Conservation (phyloP, 2,329 filamentous ascomycete genomes). For the Cladosporium sp. region DNA sequence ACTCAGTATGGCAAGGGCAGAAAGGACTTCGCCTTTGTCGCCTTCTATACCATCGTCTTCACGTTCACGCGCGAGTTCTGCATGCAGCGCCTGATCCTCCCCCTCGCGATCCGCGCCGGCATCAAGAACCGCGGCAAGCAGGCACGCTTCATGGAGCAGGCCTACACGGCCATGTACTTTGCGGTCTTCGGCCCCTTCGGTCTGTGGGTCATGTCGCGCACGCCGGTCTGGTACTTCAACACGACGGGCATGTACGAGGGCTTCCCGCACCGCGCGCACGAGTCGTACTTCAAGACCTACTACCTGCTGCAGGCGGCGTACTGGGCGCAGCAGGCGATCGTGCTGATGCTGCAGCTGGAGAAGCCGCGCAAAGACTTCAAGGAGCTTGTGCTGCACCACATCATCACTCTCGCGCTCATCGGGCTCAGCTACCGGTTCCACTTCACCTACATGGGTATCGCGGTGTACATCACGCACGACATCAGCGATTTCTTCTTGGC, state of each 20-base stretch:
- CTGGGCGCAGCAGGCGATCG: conserved; percentile 91
- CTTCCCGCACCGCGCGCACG: conserved; percentile 78
- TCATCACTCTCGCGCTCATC: conserved; percentile 81
- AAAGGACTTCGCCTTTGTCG: conserved; percentile 79
- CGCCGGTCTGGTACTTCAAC: conserved; percentile 96
- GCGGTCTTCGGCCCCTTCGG: conserved; percentile 73
- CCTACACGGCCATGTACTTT: conserved; percentile 92
- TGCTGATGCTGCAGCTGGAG: conserved; percentile 78
- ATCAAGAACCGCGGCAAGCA: conserved; percentile 72
- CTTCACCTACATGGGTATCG: conserved; percentile 90
- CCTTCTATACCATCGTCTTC: conserved; percentile 82
- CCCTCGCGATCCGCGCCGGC: conserved; percentile 63
- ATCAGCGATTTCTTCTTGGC: conserved; percentile 94
- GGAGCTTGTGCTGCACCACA: conserved; percentile 85
- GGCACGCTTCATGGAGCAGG: conserved; percentile 89
- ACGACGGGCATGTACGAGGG: conserved; percentile 81
- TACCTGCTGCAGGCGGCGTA: conserved; percentile 92
- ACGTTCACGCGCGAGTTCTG: conserved; percentile 93
- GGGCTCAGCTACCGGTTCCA: conserved; percentile 88
- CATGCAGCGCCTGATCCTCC: conserved; percentile 83
- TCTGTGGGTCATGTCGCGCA: conserved; percentile 82
- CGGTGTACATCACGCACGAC: conserved; percentile 91
- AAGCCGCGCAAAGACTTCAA: conserved; percentile 93
- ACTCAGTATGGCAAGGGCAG: conserved; percentile 81
- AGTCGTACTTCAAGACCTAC: conserved; percentile 83